Base-by-base conservation (phyloP, 2,329 filamentous ascomycete species). In the Cytospora leucostoma region DNA sequence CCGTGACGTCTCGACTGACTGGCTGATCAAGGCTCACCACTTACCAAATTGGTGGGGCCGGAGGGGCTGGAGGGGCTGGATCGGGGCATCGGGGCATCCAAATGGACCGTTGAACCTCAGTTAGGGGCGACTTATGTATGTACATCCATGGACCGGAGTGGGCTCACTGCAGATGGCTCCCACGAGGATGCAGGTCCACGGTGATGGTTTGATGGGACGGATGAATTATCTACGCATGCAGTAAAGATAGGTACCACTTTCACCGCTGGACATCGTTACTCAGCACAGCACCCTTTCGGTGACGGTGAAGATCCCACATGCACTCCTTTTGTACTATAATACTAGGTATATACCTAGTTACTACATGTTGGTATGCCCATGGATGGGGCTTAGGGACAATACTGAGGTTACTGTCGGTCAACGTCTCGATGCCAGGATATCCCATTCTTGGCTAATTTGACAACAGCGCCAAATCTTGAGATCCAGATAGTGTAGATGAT, bases 1-100 rank as follows among this genome's bases (percentile, higher is more conserved):
- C 51, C 37, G 51, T 61, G 50, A 61, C 49, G 2, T 54, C 58
- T 61, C 50, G 59, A 51, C 59, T 61, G 59, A 61, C 49, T 37
- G 35, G 35, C 44, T 19, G 27, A 4, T 27, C 44, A 47, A 47
- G n/a, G 44, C 44, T 47, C n/a, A 47, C 44, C 44, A 47, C 35
- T 27, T 27, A 27, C 27, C 27, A 27, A 53, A 21, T 34, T 40
- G 27, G 59, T 56, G 59, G 59, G 51, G 8, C 59, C 37, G 40
- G 40, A 19, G n/a, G 17, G 10, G 17, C n/a, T 19, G 5, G 2
- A 21, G 44, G n/a, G 44, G 40, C 27, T 27, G 27, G 2, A 27
- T 3, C 27, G 4, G 27, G 27, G 27, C 27, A 27, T 3, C 27
- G 4, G 27, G 27, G 27, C 27, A 27, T 27, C 27, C 4, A 4